These are phyloP conservation scores for Fusarium illudens DNA, from an alignment of 2,329 filamentous ascomycete species.

Conservation along the genomic window DNA sequence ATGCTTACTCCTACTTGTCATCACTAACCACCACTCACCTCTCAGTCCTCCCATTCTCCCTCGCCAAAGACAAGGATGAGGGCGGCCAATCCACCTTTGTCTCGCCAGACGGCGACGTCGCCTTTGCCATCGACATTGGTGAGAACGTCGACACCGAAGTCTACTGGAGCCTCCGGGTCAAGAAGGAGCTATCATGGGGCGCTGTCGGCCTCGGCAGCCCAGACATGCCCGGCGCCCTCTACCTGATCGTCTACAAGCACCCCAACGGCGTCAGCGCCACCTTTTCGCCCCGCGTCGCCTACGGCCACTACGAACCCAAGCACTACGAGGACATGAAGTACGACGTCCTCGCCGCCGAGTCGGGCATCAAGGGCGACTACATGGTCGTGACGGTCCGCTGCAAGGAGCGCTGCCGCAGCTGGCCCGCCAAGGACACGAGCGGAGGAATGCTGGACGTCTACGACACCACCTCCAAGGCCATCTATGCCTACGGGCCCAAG, in stretches of 20 bases:
- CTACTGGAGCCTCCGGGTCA: conserved; percentile 63
- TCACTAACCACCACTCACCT: not conserved
- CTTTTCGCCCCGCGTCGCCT: conserved; percentile 62
- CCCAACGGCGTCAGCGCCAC: conserved; percentile 59
- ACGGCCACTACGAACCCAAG: conserved; percentile 61
- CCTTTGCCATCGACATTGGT: conserved; percentile 62
- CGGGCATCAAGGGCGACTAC: conserved; percentile 56
- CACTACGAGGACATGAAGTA: conserved; percentile 55
- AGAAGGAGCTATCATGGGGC: conserved; percentile 58
- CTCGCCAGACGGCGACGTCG: conserved; percentile 52
- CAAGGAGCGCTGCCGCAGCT: conserved; percentile 59
- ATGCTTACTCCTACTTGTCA: not conserved
- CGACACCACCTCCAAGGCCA: conserved; percentile 57
- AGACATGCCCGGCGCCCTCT: conserved; percentile 61
- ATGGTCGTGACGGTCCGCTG: conserved; percentile 63
- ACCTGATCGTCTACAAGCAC: conserved; percentile 64
- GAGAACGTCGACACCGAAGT: conserved; percentile 57
- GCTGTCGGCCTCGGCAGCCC: conserved; percentile 63
- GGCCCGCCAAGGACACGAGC: conserved; percentile 47
- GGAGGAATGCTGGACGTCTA: conserved; percentile 60
- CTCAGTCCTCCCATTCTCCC: conserved; percentile 37
- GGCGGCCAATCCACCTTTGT: conserved; percentile 54
- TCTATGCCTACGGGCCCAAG: conserved; percentile 65
- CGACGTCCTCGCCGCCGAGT: conserved; percentile 54
- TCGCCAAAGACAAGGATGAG: conserved; percentile 42